Percentiles rank a stretch among this genome's conserved stretches.
Evolutionary conservation across 2,329 filamentous ascomycete species (phyloP).

Genomic region (Colletotrichum cuscutae): DNA sequence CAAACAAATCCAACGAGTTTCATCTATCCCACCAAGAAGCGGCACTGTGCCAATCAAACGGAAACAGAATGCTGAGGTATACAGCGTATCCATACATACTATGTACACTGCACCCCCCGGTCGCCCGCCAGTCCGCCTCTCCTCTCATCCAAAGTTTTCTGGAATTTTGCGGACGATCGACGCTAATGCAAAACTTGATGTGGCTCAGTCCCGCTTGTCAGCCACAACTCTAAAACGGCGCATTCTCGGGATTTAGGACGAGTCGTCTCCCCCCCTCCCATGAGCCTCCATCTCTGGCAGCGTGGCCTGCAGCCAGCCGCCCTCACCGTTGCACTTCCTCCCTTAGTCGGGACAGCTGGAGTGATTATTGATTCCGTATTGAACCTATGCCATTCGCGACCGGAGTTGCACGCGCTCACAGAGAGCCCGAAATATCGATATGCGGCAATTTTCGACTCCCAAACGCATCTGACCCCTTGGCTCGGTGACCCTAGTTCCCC

Average conservation of each 20-base stretch:
- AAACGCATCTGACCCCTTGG: not conserved
- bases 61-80: slow-evolving; percentile 7
- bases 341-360: not conserved
- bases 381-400: no score
- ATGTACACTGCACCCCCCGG: not conserved
- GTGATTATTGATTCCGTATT: not conserved
- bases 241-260: slow-evolving; percentile 24
- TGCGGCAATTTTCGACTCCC: not conserved
- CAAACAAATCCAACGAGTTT: slow-evolving; percentile 18
- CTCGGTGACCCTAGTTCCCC: slow-evolving; percentile 6
- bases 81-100: no score
- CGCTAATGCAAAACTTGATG: slow-evolving; percentile 32
- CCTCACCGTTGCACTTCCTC: not conserved
- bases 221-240: slow-evolving; percentile 35
- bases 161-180: slow-evolving; percentile 28
- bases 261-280: not conserved
- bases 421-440: not conserved
- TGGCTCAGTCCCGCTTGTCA: slow-evolving; percentile 32
- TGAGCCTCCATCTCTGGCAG: slow-evolving; percentile 1
- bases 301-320: not conserved
- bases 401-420: not conserved
- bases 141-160: slow-evolving; percentile 16
- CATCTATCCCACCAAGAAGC: not conserved
- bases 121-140: not conserved
- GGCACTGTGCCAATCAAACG: slow-evolving; percentile 16